These are phyloP conservation scores for Globisporangium uncinulatum DNA, from an alignment of 352 stramenopile genomes.

Conservation along the genomic window DNA sequence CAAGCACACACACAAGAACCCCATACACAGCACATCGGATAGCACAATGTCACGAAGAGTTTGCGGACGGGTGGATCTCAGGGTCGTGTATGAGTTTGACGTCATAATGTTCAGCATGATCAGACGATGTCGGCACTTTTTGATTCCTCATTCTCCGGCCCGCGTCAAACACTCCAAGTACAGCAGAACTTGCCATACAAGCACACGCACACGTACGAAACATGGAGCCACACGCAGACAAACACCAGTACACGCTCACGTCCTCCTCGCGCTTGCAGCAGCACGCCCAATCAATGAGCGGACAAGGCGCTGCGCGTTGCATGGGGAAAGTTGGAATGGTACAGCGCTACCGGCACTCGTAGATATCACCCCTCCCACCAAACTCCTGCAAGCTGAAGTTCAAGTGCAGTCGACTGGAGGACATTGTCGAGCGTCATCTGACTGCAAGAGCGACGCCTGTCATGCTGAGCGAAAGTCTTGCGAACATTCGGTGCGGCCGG, in stretches of 20 bases:
- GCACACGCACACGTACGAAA: background rate
- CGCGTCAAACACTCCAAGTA: background rate
- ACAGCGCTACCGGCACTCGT: too few species aligned
- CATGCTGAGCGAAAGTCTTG: too few species aligned
- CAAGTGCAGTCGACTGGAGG: too few species aligned
- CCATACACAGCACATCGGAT: background rate
- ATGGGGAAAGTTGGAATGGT: too few species aligned
- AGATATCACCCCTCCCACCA: too few species aligned
- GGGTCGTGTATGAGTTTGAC: constrained; percentile 2
- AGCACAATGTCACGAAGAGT: background rate
- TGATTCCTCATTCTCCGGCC: constrained; percentile 5
- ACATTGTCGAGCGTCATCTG: too few species aligned
- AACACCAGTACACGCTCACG: background rate
- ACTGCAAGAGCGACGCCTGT: too few species aligned
- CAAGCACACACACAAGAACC: background rate
- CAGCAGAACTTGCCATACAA: background rate
- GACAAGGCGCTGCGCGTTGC: too few species aligned
- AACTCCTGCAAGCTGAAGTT: too few species aligned
- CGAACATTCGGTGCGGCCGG: too few species aligned
- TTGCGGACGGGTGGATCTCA: constrained; percentile 2
- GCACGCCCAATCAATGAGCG: too few species aligned
- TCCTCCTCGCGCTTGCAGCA: background rate
- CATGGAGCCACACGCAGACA: background rate
- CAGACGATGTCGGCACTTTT: constrained; percentile 9
- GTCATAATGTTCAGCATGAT: constrained; percentile 10